Percentiles rank a stretch among this genome's conserved stretches.
phyloP scores from a whole-genome alignment of 345 rosid species.

The Sonneratia caseolaris region DNA sequence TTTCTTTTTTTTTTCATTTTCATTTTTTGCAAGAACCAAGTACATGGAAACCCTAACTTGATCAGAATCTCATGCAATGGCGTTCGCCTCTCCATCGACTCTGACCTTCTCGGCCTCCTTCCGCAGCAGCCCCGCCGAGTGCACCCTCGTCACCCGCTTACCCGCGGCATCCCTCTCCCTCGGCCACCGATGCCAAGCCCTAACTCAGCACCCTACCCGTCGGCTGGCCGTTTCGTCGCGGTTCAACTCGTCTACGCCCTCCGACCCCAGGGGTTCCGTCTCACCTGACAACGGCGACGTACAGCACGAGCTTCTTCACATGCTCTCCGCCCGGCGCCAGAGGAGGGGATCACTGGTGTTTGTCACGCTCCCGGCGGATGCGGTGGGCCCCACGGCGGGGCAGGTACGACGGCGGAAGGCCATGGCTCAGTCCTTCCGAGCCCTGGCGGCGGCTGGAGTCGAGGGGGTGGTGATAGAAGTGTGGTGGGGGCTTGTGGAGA shows the following conservation, averaged over 20 bases:
- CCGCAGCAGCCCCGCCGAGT: conserved; percentile 16
- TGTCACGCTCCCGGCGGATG: conserved; percentile 39
- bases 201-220: conserved; percentile 3
- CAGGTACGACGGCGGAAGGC: conserved; percentile 24
- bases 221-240: conserved; percentile 16
- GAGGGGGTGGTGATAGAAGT: conserved; percentile 48
- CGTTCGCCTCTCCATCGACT: conserved; percentile 24
- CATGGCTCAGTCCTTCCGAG: conserved; percentile 27
- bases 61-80: conserved; percentile 15
- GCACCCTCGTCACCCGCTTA: conserved; percentile 12
- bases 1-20: not conserved
- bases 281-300: conserved; percentile 27
- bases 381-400: conserved; percentile 15
- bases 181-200: conserved; percentile 2
- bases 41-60: not conserved
- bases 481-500: conserved; percentile 58
- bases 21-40: conserved; percentile 1
- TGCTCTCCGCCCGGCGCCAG: conserved; percentile 8
- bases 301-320: conserved; percentile 21
- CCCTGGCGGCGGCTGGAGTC: conserved; percentile 32
- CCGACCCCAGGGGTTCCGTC: conserved; percentile 20
- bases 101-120: conserved; percentile 24
- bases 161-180: conserved; percentile 10
- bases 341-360: conserved; percentile 31
- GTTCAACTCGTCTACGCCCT: conserved; percentile 21